A percentile compares a stretch with the other conserved stretches of the same genome.
These are phyloP conservation scores for Monascus purpureus DNA, from an alignment of 495 filamentous ascomycete species.

Conservation along the genomic window DNA sequence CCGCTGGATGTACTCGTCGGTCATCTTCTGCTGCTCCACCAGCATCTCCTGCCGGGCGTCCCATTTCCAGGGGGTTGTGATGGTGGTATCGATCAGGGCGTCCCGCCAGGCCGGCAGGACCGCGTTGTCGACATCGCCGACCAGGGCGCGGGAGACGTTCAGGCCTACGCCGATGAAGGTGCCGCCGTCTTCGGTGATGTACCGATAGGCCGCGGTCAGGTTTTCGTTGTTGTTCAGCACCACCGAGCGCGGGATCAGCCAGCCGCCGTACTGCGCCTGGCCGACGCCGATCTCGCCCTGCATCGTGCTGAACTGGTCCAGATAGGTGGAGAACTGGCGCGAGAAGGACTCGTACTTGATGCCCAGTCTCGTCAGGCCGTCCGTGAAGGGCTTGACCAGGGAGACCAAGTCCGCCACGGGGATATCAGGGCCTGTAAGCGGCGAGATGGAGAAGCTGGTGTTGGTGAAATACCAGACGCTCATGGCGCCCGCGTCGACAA, in stretches of 20 bases:
- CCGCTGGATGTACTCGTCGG: conserved; percentile 27
- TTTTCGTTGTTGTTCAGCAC: conserved; percentile 34
- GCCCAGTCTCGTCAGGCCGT: conserved; percentile 12
- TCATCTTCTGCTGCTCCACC: conserved; percentile 21
- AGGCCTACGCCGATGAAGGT: conserved; percentile 31
- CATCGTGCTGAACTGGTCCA: conserved; percentile 30
- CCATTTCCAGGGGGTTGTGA: conserved; percentile 30
- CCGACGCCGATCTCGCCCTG: conserved; percentile 28
- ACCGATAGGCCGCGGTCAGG: conserved; percentile 21
- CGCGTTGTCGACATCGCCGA: conserved; percentile 38
- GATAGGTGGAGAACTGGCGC: conserved; percentile 26
- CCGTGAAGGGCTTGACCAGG: conserved; percentile 18
- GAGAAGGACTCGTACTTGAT: conserved; percentile 14
- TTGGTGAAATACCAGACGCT: conserved; percentile 35
- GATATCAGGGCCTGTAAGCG: conserved; percentile 22
- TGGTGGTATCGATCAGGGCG: conserved; percentile 26
- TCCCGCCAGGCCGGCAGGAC: conserved; percentile 48
- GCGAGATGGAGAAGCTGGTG: conserved; percentile 30
- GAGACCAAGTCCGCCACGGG: conserved; percentile 10
- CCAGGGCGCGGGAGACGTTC: conserved; percentile 22
- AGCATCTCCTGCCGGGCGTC: conserved; percentile 23
- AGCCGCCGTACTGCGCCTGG: conserved; percentile 40
- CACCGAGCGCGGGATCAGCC: conserved; percentile 40
- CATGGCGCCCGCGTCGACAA: conserved; percentile 41
- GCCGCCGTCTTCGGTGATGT: conserved; percentile 26